Base-by-base conservation (phyloP, 495 filamentous ascomycete species). In the Annulohypoxylon moriforme region DNA sequence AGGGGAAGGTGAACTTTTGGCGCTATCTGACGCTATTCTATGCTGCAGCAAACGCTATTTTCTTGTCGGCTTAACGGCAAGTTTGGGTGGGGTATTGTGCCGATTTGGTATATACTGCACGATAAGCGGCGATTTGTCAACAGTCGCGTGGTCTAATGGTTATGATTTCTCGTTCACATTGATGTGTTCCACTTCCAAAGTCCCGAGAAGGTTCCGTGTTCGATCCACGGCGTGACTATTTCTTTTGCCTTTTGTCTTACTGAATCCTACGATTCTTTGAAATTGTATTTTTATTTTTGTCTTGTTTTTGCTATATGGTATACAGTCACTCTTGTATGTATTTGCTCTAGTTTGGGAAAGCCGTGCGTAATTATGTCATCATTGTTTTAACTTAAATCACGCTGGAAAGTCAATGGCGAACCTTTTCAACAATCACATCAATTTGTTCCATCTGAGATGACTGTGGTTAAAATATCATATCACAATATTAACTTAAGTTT, bases 111-210 rank as follows among this genome's bases (percentile, higher is more conserved):
- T 49, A 49, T 13, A 11, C 25, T 22, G 16, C 46, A 24, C 46
- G 6, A 47, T 42, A 18, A 24, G 25, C 20, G 4, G 47, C 52
- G 53, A 61, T n/a, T 60, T 16, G 18, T 5, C 2, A 24, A 33
- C 27, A 24, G 79, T 82, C 69, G 74, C 75, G 75, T 82, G 81
- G 75, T 83, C 80, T 83, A 83, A 81, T 81, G 81, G 81, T 83
- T 83, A 83, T 83, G 81, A 83, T 83, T 81, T 83, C 80, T 81
- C 81, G 80, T 83, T 83, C 81, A 83, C 81, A 83, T 42, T 60
- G 62, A 60, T 76, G 73, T 73, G 72, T 64, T 69, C 59, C 47
- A 52, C 22, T 52, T 52, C 22, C 4, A 74, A 76, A 66, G 64
- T 62, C 44, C 81, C 79, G 81, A 81, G 81, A 82, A 81, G 81